Evolutionary conservation across 345 rosid species (phyloP).

Genomic region (Barbarea vulgaris): DNA sequence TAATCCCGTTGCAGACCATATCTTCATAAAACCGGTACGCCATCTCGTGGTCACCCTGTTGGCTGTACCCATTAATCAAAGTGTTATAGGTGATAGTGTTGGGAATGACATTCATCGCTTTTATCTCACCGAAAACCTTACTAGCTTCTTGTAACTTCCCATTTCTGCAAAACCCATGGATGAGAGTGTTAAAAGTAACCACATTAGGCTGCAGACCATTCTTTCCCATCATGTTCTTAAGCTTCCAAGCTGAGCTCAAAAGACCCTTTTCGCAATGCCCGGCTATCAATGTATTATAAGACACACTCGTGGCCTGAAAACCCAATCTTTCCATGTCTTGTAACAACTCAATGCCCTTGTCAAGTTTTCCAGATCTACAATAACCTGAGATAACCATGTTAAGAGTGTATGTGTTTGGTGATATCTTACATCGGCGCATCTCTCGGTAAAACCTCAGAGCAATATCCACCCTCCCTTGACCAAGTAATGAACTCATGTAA

Average conservation of each 20-base stretch:
- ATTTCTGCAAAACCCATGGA: slow-evolving; percentile 67
- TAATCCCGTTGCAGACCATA: slow-evolving; percentile 58
- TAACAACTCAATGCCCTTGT: slow-evolving; percentile 61
- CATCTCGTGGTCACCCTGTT: slow-evolving; percentile 57
- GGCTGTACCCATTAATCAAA: slow-evolving; percentile 71
- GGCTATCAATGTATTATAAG: slow-evolving; percentile 75
- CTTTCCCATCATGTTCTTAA: slow-evolving; percentile 60
- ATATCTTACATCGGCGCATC: slow-evolving; percentile 67
- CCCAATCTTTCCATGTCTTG: slow-evolving; percentile 59
- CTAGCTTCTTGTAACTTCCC: slow-evolving; percentile 64
- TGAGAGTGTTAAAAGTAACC: slow-evolving; percentile 69
- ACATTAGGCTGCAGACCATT: slow-evolving; percentile 56
- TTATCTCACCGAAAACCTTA: slow-evolving; percentile 66
- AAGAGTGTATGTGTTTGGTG: slow-evolving; percentile 72
- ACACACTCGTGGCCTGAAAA: slow-evolving; percentile 49
- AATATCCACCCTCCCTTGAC: slow-evolving; percentile 59
- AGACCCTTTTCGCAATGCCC: slow-evolving; percentile 72
- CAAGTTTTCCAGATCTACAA: slow-evolving; percentile 66
- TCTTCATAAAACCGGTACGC: slow-evolving; percentile 63
- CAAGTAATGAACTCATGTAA: slow-evolving; percentile 68
- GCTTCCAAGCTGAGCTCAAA: slow-evolving; percentile 60
- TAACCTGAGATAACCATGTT: slow-evolving; percentile 68
- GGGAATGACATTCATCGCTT: slow-evolving; percentile 55
- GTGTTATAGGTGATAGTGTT: slow-evolving; percentile 72
- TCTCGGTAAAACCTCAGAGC: slow-evolving; percentile 64